phyloP scores from a whole-genome alignment of 1,139 yeast species.

The Pneumocystis murina region DNA sequence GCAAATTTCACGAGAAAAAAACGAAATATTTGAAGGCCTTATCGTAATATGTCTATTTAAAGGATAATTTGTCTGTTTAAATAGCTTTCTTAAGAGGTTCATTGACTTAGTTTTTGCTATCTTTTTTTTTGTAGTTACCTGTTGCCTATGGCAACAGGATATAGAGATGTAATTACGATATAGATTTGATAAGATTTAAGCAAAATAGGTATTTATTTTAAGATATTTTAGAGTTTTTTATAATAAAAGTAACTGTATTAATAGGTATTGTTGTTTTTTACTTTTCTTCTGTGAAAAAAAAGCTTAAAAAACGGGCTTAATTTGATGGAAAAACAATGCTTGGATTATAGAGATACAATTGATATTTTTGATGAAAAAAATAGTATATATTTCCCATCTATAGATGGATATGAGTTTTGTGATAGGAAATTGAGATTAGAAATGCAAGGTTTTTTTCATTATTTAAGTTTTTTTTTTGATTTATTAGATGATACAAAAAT shows the following conservation, averaged over 20 bases:
- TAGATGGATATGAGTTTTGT: not conserved
- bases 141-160: not conserved
- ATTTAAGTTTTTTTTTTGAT: not conserved
- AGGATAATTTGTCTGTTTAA: not conserved
- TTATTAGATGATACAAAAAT: slow-evolving; percentile 33
- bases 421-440: not conserved
- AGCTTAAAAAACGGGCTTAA: not conserved
- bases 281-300: not conserved
- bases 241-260: no score
- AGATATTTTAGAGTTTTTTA: no score
- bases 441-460: not conserved
- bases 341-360: not conserved
- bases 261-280: not conserved
- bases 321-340: not conserved
- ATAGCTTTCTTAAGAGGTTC: not conserved
- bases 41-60: not conserved
- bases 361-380: not conserved
- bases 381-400: not conserved
- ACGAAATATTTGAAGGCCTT: not conserved
- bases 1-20: not conserved
- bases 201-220: not conserved
- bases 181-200: not conserved
- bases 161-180: not conserved
- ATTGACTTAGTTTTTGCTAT: not conserved
- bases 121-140: not conserved